Evolutionary conservation across 306 rosid genomes (phyloP).

Genomic region (Fagus crenata): DNA sequence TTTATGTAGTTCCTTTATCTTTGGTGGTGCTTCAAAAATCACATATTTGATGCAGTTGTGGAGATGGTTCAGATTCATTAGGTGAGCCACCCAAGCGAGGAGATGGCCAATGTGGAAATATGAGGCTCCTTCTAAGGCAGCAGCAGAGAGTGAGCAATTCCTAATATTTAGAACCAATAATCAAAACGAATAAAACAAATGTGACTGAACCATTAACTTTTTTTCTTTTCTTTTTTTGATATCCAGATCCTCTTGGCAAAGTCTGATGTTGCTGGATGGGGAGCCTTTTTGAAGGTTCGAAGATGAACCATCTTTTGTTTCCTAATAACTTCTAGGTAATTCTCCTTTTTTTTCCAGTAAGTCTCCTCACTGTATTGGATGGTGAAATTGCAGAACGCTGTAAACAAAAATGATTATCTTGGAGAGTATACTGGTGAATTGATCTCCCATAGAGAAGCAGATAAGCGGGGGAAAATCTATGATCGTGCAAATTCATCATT

Average conservation of each 20-base stretch:
- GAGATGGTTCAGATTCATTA: conserved; percentile 75
- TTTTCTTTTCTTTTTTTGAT: conserved; percentile 18
- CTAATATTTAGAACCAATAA: conserved; percentile 11
- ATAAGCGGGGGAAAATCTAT: conserved; percentile 93
- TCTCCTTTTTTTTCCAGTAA: background rate
- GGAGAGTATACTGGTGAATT: conserved; percentile 97
- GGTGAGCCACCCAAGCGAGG: conserved; percentile 91
- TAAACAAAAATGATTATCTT: conserved; percentile 88
- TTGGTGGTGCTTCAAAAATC: conserved; percentile 17
- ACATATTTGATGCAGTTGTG: conserved; percentile 62
- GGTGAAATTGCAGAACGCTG: conserved; percentile 73
- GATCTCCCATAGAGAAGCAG: conserved; percentile 95
- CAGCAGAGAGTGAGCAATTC: conserved; percentile 80
- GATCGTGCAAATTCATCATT: conserved; percentile 98
- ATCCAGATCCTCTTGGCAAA: conserved; percentile 82
- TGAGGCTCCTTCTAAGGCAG: conserved; percentile 96
- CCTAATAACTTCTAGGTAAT: background rate
- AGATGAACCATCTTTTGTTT: conserved; percentile 12
- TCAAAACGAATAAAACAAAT: conserved; percentile 22
- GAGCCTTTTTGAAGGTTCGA: conserved; percentile 90
- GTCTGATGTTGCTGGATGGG: conserved; percentile 99
- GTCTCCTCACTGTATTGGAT: conserved; percentile 41
- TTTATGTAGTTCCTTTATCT: background rate
- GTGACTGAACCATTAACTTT: conserved; percentile 14
- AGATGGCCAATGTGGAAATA: conserved; percentile 95